These are phyloP conservation scores for Aureobasidium mangrovei DNA, from an alignment of 2,329 filamentous ascomycete genomes.

Conservation along the genomic window DNA sequence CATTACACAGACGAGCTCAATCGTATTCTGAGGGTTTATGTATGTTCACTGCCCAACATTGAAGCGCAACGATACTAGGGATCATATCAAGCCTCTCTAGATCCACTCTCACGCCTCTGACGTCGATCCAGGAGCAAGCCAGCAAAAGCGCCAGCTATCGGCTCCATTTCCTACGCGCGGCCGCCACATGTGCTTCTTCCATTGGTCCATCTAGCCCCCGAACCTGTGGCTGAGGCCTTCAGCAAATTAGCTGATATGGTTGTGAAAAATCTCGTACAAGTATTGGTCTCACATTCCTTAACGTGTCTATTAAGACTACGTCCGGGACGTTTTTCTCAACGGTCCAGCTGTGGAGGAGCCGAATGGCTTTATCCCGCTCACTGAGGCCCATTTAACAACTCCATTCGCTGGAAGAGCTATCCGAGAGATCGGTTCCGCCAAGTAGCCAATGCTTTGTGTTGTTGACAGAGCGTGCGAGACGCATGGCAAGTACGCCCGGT, in stretches of 20 bases:
- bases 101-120: background rate
- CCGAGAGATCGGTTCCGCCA: background rate
- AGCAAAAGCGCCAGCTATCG: background rate
- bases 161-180: background rate
- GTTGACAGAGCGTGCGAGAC: background rate
- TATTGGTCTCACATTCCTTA: constrained; percentile 14
- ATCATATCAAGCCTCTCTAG: no score
- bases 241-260: background rate
- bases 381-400: background rate
- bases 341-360: constrained; percentile 7
- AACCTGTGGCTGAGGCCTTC: background rate
- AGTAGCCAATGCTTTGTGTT: background rate
- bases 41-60: no score
- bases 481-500: constrained; percentile 1
- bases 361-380: constrained; percentile 8
- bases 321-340: constrained; percentile 1
- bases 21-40: background rate
- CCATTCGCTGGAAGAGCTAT: background rate
- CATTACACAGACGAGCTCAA: background rate
- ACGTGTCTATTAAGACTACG: constrained; percentile 13
- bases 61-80: no score
- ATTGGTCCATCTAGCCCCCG: background rate
- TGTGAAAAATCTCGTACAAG: background rate
- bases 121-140: background rate
- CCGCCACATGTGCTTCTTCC: background rate